Base-by-base conservation (phyloP, 768 basidiomycete species). In the Chalciporus piperatus region DNA sequence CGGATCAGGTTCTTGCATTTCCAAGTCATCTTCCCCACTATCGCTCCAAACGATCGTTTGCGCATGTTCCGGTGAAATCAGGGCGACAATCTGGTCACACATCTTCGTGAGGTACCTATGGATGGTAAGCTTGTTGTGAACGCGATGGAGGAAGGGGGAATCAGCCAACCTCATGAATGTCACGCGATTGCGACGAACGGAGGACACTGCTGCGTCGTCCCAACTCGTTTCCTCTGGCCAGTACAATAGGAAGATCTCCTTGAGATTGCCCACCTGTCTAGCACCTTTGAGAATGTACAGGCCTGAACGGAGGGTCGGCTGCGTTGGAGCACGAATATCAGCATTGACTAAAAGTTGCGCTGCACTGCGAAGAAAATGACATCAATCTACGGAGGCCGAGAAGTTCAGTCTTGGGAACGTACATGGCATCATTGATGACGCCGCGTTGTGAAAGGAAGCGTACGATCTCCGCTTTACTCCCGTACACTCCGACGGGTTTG, bases 161-260 rank as follows among this genome's bases (percentile, higher is more conserved):
- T 39, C 37, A 10, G 27, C 16, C 6, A 33, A 17, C 39, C 40
- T 13, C 25, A 35, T 12, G 45, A 41, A 40, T 33, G 27, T 22
- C 16, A 60, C 69, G 13, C 81, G 68, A 58, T 80, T 81, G 2
- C 74, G 69, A 9, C 66, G 55, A 14, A 79, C 73, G 6, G 76
- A 66, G 0, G 74, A 70, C 4, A 65, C 47, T 0, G 78, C 73
- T 22, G 67, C 57, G 56, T 80, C 78, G 41, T 74, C 54, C 80
- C 81, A 82, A 0, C 81, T 81, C 1, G 63, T 70, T 19, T 77
- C 72, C 50, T 82, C 77, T 0, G 81, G 81, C 81, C 80, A 83
- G 51, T 77, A 83, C 4, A 82, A 57, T 12, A 78, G 69, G 47
- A 76, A 77, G 3, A 76, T 42, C 12, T 62, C 51, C 27, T 41